These are phyloP conservation scores for Cucumis hystrix DNA, from an alignment of 306 rosid species.

Conservation along the genomic window DNA sequence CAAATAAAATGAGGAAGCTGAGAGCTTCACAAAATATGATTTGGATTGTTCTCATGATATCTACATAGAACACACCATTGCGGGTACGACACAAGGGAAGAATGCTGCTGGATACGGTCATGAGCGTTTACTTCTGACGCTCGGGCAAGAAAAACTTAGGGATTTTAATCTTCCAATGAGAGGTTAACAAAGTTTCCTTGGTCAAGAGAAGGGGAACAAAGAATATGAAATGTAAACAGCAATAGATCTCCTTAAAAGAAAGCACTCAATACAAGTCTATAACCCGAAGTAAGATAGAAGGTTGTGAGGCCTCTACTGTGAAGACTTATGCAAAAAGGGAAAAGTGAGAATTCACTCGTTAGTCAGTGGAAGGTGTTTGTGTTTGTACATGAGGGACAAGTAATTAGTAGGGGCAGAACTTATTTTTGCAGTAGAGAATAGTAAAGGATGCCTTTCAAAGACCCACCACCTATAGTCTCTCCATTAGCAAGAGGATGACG, in stretches of 20 bases:
- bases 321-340: background rate
- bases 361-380: background rate
- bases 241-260: background rate
- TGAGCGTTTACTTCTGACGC: background rate
- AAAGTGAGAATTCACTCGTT: background rate
- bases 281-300: background rate
- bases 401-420: background rate
- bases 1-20: background rate
- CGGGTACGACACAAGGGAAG: background rate
- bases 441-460: background rate
- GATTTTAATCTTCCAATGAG: background rate
- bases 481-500: background rate
- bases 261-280: background rate
- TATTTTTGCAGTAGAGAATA: background rate
- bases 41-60: background rate
- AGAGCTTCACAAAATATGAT: background rate
- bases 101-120: background rate
- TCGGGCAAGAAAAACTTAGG: background rate
- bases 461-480: background rate
- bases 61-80: background rate
- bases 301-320: background rate
- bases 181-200: background rate
- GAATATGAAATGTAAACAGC: background rate
- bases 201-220: background rate
- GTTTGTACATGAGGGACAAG: background rate